Evolutionary conservation across 257 asterid species (phyloP).

Genomic region (Forsythia viridissima): DNA sequence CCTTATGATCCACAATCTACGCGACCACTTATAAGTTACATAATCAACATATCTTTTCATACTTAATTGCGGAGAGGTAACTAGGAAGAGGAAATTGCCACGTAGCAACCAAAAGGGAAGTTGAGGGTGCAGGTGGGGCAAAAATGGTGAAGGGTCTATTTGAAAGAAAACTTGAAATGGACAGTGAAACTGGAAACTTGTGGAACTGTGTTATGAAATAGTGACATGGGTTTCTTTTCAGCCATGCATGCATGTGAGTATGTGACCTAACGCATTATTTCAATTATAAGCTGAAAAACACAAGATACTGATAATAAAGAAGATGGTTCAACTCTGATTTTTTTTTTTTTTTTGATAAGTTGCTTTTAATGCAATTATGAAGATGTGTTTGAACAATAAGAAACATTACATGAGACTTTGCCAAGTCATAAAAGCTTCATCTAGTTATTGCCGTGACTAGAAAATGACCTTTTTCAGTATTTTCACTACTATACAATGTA

Average conservation of each 20-base stretch:
- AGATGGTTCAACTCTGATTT: background rate
- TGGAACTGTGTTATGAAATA: conserved; percentile 15
- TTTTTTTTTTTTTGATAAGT: background rate
- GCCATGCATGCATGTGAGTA: conserved; percentile 23
- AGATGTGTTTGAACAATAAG: conserved; percentile 19
- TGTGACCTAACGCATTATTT: conserved; percentile 6
- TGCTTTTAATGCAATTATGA: background rate
- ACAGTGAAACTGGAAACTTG: conserved; percentile 24
- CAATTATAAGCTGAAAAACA: conserved; percentile 7
- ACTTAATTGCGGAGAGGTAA: conserved; percentile 19
- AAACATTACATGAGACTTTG: conserved; percentile 7
- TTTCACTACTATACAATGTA: too few species aligned
- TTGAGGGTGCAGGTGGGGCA: conserved; percentile 25
- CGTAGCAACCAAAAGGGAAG: conserved; percentile 1
- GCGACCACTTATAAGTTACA: conserved; percentile 14
- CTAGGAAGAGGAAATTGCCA: conserved; percentile 29
- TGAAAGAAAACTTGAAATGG: conserved; percentile 21
- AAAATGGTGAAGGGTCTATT: conserved; percentile 13
- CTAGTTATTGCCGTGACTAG: too few species aligned
- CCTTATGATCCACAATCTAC: conserved; percentile 46
- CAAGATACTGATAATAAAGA: conserved; percentile 5
- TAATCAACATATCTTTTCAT: background rate
- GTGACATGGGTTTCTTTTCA: conserved; percentile 21
- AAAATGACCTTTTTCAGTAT: too few species aligned
- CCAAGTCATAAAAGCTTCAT: too few species aligned